Conservation (phyloP, 2,329 filamentous ascomycete genomes). For the Cucurbitaria berberidis region DNA sequence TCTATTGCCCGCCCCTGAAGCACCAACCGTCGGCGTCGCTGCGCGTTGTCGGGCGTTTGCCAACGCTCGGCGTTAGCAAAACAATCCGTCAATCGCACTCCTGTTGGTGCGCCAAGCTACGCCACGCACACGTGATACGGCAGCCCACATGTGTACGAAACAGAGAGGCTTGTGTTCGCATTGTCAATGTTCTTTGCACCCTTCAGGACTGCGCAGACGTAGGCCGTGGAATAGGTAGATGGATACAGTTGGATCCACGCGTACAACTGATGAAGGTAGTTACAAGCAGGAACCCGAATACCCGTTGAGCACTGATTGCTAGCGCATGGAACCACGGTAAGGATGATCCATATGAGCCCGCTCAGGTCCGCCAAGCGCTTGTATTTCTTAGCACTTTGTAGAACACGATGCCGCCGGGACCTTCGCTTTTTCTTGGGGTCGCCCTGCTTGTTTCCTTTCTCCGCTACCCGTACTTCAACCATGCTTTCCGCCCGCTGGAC, state of each 20-base stretch:
- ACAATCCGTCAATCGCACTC: neutral
- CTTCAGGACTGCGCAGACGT: neutral
- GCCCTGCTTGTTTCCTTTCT: conserved; percentile 15
- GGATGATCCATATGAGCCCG: neutral
- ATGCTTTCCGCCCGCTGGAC: conserved; percentile 2
- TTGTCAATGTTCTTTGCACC: conserved; percentile 5
- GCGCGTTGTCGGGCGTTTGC: conserved; percentile 10
- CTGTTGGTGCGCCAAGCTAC: conserved; percentile 13
- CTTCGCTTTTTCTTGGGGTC: conserved; percentile 15
- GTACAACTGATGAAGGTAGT: neutral
- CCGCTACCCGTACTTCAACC: conserved; percentile 12
- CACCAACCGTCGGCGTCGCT: conserved; percentile 16
- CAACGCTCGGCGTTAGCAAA: conserved; percentile 15
- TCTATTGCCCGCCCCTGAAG: conserved; percentile 4
- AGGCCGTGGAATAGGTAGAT: neutral
- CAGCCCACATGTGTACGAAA: conserved; percentile 1
- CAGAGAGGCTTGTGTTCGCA: conserved; percentile 16
- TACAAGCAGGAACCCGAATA: neutral
- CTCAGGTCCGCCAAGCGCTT: conserved; percentile 38
- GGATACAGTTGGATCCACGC: neutral
- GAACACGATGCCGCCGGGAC: conserved; percentile 30
- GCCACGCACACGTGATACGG: conserved; percentile 20
- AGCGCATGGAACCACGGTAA: neutral
- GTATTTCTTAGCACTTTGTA: conserved; percentile 36
- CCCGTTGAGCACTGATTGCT: conserved; percentile 2